A percentile compares a stretch with the other conserved stretches of the same genome.
Conservation (phyloP, 768 basidiomycete species). For the Russula dissimulans region DNA sequence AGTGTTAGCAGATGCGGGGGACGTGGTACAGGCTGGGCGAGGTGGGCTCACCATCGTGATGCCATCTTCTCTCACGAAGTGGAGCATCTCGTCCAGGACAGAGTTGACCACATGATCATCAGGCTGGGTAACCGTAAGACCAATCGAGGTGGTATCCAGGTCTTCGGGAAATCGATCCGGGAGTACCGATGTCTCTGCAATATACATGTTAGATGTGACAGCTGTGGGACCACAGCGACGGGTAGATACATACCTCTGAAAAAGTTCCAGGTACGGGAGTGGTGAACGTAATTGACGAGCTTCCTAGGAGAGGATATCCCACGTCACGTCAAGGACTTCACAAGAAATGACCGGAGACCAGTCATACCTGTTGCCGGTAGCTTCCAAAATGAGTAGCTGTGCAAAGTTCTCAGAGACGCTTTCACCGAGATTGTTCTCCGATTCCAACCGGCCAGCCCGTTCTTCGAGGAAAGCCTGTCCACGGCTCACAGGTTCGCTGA, state of each 20-base stretch:
- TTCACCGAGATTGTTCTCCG: constrained; percentile 36
- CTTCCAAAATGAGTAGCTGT: constrained; percentile 49
- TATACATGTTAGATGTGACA: constrained; percentile 16
- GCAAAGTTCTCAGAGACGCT: constrained; percentile 45
- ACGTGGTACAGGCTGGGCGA: background rate
- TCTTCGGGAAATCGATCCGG: constrained; percentile 45
- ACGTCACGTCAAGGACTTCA: background rate
- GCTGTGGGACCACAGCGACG: constrained; percentile 30
- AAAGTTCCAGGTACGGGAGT: constrained; percentile 44
- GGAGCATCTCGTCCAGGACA: constrained; percentile 51
- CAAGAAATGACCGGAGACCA: background rate
- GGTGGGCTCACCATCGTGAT: constrained; percentile 27
- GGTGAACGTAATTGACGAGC: constrained; percentile 34
- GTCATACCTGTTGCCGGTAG: constrained; percentile 36
- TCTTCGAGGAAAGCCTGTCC: constrained; percentile 33
- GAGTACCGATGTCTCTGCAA: constrained; percentile 28
- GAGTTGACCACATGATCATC: constrained; percentile 29
- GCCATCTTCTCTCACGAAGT: constrained; percentile 40
- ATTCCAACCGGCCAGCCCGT: constrained; percentile 35
- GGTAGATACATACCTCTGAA: constrained; percentile 32
- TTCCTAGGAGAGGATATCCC: constrained; percentile 24
- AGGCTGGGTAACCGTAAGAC: constrained; percentile 33
- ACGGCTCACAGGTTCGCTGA: constrained; percentile 38
- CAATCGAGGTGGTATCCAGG: constrained; percentile 51
- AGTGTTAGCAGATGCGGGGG: background rate